Evolutionary conservation across 78 protist species (phyloP).

Genomic region (Capsaspora owczarzaki): DNA sequence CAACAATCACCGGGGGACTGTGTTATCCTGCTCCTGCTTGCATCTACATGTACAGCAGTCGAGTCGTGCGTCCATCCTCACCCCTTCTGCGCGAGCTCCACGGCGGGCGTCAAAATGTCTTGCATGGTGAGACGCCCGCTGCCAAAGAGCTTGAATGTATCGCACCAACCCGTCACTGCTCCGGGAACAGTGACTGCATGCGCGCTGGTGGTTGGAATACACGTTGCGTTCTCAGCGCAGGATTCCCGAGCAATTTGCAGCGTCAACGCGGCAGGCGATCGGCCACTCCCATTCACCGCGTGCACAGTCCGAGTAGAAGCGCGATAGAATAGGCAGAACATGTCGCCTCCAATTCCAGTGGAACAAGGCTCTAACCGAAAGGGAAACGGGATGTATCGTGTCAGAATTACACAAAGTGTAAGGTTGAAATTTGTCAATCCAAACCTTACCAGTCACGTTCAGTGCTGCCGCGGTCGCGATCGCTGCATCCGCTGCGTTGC

Average conservation of each 20-base stretch:
- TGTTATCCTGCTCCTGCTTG: no score
- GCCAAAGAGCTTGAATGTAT: conserved; percentile 45
- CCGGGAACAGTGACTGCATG: conserved; percentile 46
- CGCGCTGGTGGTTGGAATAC: background rate
- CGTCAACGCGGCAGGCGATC: conserved; percentile 40
- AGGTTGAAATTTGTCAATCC: background rate
- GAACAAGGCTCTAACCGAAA: conserved; percentile 13
- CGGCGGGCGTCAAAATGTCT: conserved; percentile 52
- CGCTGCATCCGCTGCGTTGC: conserved; percentile 81
- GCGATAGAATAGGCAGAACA: conserved; percentile 46
- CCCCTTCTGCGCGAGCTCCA: conserved; percentile 53
- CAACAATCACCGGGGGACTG: no score
- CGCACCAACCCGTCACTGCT: conserved; percentile 75
- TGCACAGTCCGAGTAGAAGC: conserved; percentile 9
- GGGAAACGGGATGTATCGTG: background rate
- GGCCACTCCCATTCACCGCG: conserved; percentile 69
- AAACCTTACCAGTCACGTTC: conserved; percentile 21
- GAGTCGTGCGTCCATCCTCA: no score
- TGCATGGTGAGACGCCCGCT: conserved; percentile 30
- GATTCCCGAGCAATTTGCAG: background rate
- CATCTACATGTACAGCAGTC: no score
- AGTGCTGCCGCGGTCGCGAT: conserved; percentile 63
- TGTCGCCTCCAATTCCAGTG: conserved; percentile 83
- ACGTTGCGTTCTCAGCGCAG: background rate
- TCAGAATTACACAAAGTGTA: background rate